Evolutionary conservation across 345 rosid species (phyloP), one percentile per base, ranked within the genome.

Genomic region (Jatropha curcas): DNA sequence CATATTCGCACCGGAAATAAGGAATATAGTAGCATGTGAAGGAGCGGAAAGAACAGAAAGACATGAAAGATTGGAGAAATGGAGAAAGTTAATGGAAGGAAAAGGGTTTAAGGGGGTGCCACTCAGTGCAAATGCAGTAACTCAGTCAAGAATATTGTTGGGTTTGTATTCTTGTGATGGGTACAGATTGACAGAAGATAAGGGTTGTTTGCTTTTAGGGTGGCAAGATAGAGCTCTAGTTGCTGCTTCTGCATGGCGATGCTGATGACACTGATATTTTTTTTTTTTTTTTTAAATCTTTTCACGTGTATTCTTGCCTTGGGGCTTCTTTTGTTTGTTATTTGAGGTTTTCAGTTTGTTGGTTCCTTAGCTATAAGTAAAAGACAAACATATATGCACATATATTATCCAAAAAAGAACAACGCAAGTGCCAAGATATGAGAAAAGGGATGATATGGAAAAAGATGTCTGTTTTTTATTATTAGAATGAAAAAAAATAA

Each of bases 121-220:
- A 1, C 62, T 89, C 53, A 89, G 91, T 74, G 80, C 86, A 64
- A 86, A 89, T 67, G 93, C 89, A 12, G 86, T 89, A 75, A 89
- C 90, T 5, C 93, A 89, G 65, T 87, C 91, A 9, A 87, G 80
- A 81, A 84, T 85, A 24, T 70, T 89, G 67, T 73, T 89, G 13
- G 90, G 87, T 24, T 72, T 89, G 61, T 89, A 89, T 63, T 80
- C 90, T 0, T 81, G 89, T 33, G 93, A 87, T 57, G 90, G 93
- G n/a, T 89, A 87, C 61, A 76, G 90, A 60, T 76, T 89, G 82
- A 87, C 89, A 5, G 93, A 89, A 69, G 93, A 89, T 59, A 82
- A 82, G n/a, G 93, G 90, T 12, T 85, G 93, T 81, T 80, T 89
- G 88, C 88, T 87, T 10, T 75, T 89, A 72, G 93, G 89, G 3